phyloP scores from a whole-genome alignment of 495 filamentous ascomycete species.

The Neohortaea acidophila region DNA sequence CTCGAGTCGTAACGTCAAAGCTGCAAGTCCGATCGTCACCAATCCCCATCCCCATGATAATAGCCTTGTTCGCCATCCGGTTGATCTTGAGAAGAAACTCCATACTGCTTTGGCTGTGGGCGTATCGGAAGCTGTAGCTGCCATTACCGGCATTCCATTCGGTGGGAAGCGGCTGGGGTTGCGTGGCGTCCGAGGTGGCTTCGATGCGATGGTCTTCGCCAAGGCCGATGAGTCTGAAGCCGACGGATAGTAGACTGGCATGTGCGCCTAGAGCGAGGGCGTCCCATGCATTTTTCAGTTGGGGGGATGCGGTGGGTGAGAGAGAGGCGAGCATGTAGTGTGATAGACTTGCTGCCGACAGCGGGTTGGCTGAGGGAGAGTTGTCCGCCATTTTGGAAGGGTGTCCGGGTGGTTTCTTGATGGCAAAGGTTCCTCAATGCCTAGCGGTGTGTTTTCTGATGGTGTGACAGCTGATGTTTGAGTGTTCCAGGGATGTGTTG shows the following conservation, averaged over 20 bases:
- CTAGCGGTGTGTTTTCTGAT: too few relatives aligned
- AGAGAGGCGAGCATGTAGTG: conserved; percentile 41
- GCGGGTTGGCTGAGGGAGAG: conserved; percentile 18
- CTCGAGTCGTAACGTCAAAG: conserved; percentile 58
- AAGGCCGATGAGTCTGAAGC: conserved; percentile 70
- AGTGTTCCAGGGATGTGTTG: too few relatives aligned
- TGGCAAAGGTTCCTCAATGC: too few relatives aligned
- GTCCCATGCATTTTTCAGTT: conserved; percentile 65
- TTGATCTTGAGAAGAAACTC: conserved; percentile 68
- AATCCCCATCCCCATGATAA: conserved; percentile 62
- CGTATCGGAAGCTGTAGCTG: conserved; percentile 70
- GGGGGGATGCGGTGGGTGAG: conserved; percentile 35
- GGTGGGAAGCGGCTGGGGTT: conserved; percentile 43
- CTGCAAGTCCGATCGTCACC: conserved; percentile 67
- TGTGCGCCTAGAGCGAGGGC: conserved; percentile 74
- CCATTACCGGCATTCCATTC: conserved; percentile 60
- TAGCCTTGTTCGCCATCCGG: conserved; percentile 67
- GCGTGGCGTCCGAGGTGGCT: conserved; percentile 31
- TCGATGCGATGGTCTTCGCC: conserved; percentile 60
- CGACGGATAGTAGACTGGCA: conserved; percentile 64
- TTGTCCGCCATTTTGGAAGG: conserved; percentile 8
- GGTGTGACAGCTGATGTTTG: too few relatives aligned
- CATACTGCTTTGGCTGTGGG: conserved; percentile 77
- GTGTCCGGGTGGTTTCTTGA: too few relatives aligned
- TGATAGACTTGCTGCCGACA: conserved; percentile 23